Conservation (phyloP, 768 basidiomycete species). For the Pleurotus sapidus region DNA sequence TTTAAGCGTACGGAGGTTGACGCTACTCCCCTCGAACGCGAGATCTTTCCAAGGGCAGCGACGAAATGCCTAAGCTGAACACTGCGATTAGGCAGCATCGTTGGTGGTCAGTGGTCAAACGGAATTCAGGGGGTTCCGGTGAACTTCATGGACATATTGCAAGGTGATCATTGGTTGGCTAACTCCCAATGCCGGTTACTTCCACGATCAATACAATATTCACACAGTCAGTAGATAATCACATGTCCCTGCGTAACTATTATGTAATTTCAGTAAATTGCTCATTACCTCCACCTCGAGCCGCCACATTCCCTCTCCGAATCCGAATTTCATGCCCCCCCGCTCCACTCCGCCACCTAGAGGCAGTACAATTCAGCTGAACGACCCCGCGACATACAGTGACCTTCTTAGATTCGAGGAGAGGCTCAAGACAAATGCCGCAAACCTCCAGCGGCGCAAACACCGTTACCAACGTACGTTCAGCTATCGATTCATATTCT, state of each 20-base stretch:
- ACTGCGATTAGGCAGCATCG: background rate
- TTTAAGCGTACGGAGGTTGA: conserved; percentile 19
- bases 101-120: background rate
- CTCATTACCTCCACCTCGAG: background rate
- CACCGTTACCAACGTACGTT: conserved; percentile 77
- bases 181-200: background rate
- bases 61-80: background rate
- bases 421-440: conserved; percentile 90
- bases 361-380: conserved; percentile 47
- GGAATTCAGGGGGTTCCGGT: background rate
- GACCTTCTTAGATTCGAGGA: conserved; percentile 95
- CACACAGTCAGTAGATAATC: background rate
- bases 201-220: background rate
- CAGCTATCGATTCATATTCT: background rate
- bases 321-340: conserved; percentile 7
- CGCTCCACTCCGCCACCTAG: conserved; percentile 35
- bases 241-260: too few relatives aligned
- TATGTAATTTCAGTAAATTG: too few relatives aligned
- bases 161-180: too few relatives aligned
- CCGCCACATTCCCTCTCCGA: background rate
- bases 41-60: conserved; percentile 62
- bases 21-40: conserved; percentile 31
- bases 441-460: conserved; percentile 76
- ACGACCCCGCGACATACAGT: conserved; percentile 77
- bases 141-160: too few relatives aligned